These are phyloP conservation scores for Osmanthus fragrans DNA, from an alignment of 257 asterid genomes.

Conservation along the genomic window DNA sequence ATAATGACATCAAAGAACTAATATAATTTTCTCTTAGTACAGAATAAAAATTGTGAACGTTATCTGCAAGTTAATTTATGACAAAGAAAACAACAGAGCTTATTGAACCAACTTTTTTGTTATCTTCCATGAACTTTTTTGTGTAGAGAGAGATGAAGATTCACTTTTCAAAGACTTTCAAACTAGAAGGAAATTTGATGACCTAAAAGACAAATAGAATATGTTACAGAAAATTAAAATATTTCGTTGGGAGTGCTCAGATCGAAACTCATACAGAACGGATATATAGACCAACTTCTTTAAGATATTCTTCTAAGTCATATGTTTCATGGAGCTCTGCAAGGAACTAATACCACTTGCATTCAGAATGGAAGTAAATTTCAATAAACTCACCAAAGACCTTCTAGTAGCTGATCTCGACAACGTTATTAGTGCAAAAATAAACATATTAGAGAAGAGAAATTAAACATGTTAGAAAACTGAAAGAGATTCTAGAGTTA, in stretches of 20 bases:
- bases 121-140: constrained; percentile 67
- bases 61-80: too few relatives aligned
- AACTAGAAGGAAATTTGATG: constrained; percentile 31
- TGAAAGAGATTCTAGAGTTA: not conserved
- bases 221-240: not conserved
- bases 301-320: constrained; percentile 39
- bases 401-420: constrained; percentile 39
- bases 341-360: constrained; percentile 43
- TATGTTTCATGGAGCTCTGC: constrained; percentile 33
- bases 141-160: constrained; percentile 43
- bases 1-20: constrained; percentile 20
- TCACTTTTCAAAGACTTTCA: constrained; percentile 46
- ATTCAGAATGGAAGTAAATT: constrained; percentile 34
- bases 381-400: constrained; percentile 34
- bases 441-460: constrained; percentile 26
- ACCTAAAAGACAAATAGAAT: constrained; percentile 48
- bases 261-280: constrained; percentile 14
- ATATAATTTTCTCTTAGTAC: constrained; percentile 15
- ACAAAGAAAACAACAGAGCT: not conserved
- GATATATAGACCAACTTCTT: constrained; percentile 51
- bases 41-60: constrained; percentile 5
- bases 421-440: constrained; percentile 42
- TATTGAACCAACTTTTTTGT: constrained; percentile 71
- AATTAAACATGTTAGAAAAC: not conserved
- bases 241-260: constrained; percentile 14